These are phyloP conservation scores for Plasmodium relictum DNA, from an alignment of 169 alveolate species.

Conservation along the genomic window DNA sequence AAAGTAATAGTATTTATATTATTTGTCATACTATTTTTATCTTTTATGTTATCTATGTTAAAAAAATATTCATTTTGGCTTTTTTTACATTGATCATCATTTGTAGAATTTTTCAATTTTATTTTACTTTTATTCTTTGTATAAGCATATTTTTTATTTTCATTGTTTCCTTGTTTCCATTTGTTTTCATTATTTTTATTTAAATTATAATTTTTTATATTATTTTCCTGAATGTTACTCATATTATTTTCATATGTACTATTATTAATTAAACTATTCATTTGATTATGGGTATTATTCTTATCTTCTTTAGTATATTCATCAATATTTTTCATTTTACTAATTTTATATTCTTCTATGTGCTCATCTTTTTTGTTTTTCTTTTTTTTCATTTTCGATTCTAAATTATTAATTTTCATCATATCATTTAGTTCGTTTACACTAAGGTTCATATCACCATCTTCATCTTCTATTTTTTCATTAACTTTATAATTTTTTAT, in stretches of 20 bases:
- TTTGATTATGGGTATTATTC: slow-evolving; percentile 1
- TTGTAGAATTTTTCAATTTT: too few species aligned
- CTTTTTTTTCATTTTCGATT: background rate
- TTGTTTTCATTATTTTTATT: background rate
- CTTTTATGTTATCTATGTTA: too few species aligned
- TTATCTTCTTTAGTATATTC: background rate
- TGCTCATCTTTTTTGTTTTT: background rate
- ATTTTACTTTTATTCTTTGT: too few species aligned
- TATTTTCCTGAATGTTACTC: background rate
- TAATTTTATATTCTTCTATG: background rate
- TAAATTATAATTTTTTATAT: background rate
- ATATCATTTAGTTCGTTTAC: too few species aligned
- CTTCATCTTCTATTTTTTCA: too few species aligned
- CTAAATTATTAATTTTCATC: too few species aligned
- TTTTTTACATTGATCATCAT: too few species aligned
- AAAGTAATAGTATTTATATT: background rate
- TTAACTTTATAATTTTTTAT: too few species aligned
- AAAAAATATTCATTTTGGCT: too few species aligned
- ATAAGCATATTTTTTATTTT: too few species aligned
- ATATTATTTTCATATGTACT: background rate
- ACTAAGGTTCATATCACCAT: too few species aligned
- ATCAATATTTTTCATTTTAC: background rate
- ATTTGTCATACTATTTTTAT: too few species aligned
- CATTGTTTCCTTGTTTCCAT: background rate
- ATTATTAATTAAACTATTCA: background rate